Percentiles rank a stretch among this genome's conserved stretches.
Conservation (phyloP, 2,329 filamentous ascomycete species). For the Amauroascus verrucosus region DNA sequence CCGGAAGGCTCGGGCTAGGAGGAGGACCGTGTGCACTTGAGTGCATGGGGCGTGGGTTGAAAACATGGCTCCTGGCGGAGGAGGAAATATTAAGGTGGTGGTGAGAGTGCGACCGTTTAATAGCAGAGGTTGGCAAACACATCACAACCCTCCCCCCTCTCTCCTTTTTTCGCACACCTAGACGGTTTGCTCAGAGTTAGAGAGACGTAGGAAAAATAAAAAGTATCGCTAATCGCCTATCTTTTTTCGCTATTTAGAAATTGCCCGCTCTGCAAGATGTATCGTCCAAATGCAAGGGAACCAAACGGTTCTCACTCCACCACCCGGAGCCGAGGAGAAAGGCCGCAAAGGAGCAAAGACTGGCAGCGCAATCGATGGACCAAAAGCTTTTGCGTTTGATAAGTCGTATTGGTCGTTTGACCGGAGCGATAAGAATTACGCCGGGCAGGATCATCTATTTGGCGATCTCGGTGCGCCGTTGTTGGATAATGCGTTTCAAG, state of each 20-base stretch:
- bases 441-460: slow-evolving; percentile 82
- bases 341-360: slow-evolving; percentile 31
- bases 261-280: slow-evolving; percentile 84
- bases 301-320: slow-evolving; percentile 76
- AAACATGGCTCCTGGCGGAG: slow-evolving; percentile 59
- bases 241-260: slow-evolving; percentile 64
- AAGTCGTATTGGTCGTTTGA: slow-evolving; percentile 97
- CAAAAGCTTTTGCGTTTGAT: slow-evolving; percentile 91
- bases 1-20: neutral
- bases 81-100: slow-evolving; percentile 99
- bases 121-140: slow-evolving; percentile 65
- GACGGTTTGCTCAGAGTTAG: too few species aligned
- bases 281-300: slow-evolving; percentile 92
- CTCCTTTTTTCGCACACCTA: neutral
- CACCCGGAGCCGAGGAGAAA: slow-evolving; percentile 48
- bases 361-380: slow-evolving; percentile 48
- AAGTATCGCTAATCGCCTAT: too few species aligned
- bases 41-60: slow-evolving; percentile 29
- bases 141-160: too few species aligned
- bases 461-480: slow-evolving; percentile 78
- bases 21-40: slow-evolving; percentile 12
- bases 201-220: too few species aligned
- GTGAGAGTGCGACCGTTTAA: slow-evolving; percentile 95
- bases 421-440: slow-evolving; percentile 68
- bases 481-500: slow-evolving; percentile 93